A percentile compares a stretch with the other conserved stretches of the same genome.
These are phyloP conservation scores for Draba incana DNA, from an alignment of 345 rosid species.

Conservation along the genomic window DNA sequence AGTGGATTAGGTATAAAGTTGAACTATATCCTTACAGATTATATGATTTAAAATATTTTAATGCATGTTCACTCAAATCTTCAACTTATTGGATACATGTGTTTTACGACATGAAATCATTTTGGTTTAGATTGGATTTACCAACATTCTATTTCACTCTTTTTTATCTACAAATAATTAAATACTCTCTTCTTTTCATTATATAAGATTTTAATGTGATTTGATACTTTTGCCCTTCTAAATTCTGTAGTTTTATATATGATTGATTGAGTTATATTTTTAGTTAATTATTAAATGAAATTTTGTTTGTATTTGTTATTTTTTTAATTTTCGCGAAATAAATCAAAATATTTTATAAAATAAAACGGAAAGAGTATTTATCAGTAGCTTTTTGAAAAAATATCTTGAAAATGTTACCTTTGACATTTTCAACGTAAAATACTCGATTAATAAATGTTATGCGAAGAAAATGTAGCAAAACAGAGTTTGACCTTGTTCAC, in stretches of 20 bases:
- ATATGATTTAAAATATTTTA: background rate
- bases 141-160: background rate
- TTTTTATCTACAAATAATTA: background rate
- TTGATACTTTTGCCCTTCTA: too few species aligned
- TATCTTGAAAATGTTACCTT: background rate
- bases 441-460: background rate
- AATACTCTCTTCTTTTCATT: too few species aligned
- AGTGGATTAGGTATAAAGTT: conserved; percentile 22
- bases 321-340: too few species aligned
- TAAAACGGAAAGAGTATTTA: too few species aligned
- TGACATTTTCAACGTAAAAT: conserved; percentile 20
- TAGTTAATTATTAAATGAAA: too few species aligned
- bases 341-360: too few species aligned
- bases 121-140: background rate
- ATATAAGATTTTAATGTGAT: too few species aligned
- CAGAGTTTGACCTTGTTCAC: conserved; percentile 37
- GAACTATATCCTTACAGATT: background rate
- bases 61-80: background rate
- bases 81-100: background rate
- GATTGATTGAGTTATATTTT: too few species aligned
- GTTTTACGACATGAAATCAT: background rate
- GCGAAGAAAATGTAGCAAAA: conserved; percentile 13
- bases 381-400: background rate
- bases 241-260: too few species aligned
- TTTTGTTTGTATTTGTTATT: too few species aligned